A percentile compares a stretch with the other conserved stretches of the same genome.
Evolutionary conservation across 2,329 filamentous ascomycete species (phyloP).

Genomic region (Phoma sp.): DNA sequence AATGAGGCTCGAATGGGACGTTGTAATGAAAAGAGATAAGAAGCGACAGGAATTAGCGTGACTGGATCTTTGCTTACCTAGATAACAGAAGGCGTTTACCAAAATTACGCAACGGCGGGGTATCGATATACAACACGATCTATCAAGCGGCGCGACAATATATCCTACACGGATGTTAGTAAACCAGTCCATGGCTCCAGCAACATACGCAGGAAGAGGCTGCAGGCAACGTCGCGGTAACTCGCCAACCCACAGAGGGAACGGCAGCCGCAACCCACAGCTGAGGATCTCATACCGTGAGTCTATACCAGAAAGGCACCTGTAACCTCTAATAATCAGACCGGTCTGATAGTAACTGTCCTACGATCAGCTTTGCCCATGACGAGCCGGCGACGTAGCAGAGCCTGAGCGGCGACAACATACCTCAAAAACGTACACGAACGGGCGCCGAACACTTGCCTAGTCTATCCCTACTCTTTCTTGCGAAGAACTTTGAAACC

Average conservation of each 20-base stretch:
- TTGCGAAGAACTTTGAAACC: conserved; percentile 42
- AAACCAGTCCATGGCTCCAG: not conserved
- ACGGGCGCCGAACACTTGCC: conserved; percentile 50
- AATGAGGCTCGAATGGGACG: not conserved
- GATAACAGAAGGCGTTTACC: conserved; percentile 19
- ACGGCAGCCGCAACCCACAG: not conserved
- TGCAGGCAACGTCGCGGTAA: not conserved
- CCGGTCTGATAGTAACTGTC: conserved; percentile 34
- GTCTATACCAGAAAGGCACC: conserved; percentile 33
- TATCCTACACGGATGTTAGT: conserved; percentile 7
- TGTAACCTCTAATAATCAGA: conserved; percentile 34
- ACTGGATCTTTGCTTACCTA: conserved; percentile 37
- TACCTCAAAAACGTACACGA: conserved; percentile 42
- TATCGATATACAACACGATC: conserved; percentile 41
- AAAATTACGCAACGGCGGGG: conserved; percentile 33
- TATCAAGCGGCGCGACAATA: conserved; percentile 32
- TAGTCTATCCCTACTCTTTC: conserved; percentile 52
- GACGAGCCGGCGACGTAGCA: conserved; percentile 8
- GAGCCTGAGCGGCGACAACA: conserved; percentile 19
- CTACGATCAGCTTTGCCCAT: conserved; percentile 29
- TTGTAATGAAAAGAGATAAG: not conserved
- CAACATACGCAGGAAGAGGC: conserved; percentile 3
- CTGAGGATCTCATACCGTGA: conserved; percentile 28
- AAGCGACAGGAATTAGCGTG: no score
- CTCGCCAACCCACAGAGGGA: not conserved